Base-by-base conservation (phyloP, 768 basidiomycete species). In the Collybia nuda region DNA sequence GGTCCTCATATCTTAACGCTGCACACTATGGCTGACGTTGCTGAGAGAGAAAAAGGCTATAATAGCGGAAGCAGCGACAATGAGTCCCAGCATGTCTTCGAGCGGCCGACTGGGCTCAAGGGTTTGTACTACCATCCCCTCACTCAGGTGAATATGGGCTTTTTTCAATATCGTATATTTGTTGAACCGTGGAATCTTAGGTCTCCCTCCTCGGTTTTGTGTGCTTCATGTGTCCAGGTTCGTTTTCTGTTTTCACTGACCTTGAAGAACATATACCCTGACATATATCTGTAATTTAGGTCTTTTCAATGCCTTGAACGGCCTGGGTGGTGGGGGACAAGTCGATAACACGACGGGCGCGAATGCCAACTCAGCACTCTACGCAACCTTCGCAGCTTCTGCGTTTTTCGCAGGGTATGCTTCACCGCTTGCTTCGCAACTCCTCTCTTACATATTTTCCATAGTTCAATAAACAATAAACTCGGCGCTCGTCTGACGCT, bases 401-500 rank as follows among this genome's bases (percentile, higher is more conserved):
- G 82, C 81, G 0, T 86, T 88, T 71, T 85, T 86, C 51, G 75
- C 87, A 12, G 89, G 88, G 88, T 88, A 54, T 17, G 54, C 24
- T 14, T 48, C 11, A 26, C 26, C 18, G 28, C 15, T 23, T 47
- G 47, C 17, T 36, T 26, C 50, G 22, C 3, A 12, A n/a, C 8
- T 37, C 4, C 32, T 21, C 24, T 7, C 24, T 22, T 9, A 12
- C 40, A 37, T 35, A 18, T 52, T 18, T 38, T 22, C 15, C 21
- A 29, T 43, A 89, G 90, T 15, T 86, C 88, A 3, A 69, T 91
- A 62, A 90, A 89, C 69, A 94, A 94, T 56, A 80, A 80, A 48
- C 73, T 95, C 22, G 93, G 93, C n/a, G 74, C 88, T 38, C 78
- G 82, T 22, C 60, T 85, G 21, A 90, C 92, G 0, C 80, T 95